Evolutionary conservation across 2,329 filamentous ascomycete genomes (phyloP), one percentile per base, ranked within the genome.

Genomic region (Coleophoma cylindrospora): DNA sequence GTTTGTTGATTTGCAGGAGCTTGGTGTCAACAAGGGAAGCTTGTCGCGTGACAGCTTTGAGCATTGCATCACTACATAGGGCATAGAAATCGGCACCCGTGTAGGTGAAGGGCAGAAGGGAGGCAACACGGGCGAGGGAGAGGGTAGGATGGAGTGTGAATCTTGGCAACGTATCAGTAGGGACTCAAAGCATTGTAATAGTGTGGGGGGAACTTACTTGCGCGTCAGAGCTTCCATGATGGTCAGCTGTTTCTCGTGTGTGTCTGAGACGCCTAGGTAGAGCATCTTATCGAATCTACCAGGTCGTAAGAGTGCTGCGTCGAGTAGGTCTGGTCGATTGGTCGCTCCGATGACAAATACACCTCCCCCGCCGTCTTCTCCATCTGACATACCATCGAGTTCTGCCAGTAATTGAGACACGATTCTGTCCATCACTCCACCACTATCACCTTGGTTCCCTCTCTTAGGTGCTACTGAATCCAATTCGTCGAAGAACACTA

Each of bases 251-350:
- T 97, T 97, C 15, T 95, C 89, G 62, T 97, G 92, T 4, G 91
- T 96, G 68, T 99, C 94, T 8, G 90, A 95, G 9, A 99, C 91
- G 34, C 94, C 94, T 12, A 99, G 76, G 64, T 97, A 99, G 32
- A 99, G 80, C 91, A 97, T 95, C 75, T 97, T 97, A 66, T 99
- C 94, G 67, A 99, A 97, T 52, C 92, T 79, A 2, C 92, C 92
- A 1, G 92, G 94, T 48, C 92, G 82, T 41, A 97, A 74, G 51
- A 99, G 73, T 4, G 92, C 94, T 56, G 89, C 89, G 65, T 99
- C 92, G 19, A 99, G 77, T 48, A 97, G 73, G 73, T 99, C 94
- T 0, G 94, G 94, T 55, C 92, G 75, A 71, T 99, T 99, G 5
- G 92, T 99, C 3, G 92, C 92, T 51, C 94, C 92, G 58, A 99